Evolutionary conservation across 2,329 filamentous ascomycete species (phyloP).

Genomic region (Corinectria fuckeliana): DNA sequence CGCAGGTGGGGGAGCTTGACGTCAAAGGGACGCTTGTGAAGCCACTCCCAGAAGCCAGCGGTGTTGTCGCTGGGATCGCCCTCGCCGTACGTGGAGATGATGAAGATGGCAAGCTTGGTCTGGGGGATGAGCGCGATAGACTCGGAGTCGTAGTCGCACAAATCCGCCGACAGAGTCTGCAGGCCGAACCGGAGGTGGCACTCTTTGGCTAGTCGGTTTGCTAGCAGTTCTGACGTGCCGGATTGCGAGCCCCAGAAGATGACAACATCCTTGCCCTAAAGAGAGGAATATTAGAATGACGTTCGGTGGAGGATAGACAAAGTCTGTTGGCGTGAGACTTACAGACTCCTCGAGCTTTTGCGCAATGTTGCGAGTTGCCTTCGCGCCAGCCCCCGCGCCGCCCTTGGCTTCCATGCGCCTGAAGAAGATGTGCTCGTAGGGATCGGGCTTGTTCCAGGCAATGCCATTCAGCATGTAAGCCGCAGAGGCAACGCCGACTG

Average conservation of each 20-base stretch:
- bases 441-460: slow-evolving; percentile 57
- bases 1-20: slow-evolving; percentile 32
- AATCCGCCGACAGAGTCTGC: slow-evolving; percentile 79
- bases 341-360: slow-evolving; percentile 41
- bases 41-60: slow-evolving; percentile 39
- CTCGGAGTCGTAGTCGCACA: slow-evolving; percentile 54
- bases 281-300: neutral
- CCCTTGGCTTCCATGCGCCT: slow-evolving; percentile 51
- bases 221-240: slow-evolving; percentile 93
- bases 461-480: slow-evolving; percentile 51
- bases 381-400: slow-evolving; percentile 31
- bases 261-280: slow-evolving; percentile 78
- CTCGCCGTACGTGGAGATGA: slow-evolving; percentile 49
- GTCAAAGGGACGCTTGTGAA: slow-evolving; percentile 26
- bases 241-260: slow-evolving; percentile 96
- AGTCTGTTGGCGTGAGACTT: slow-evolving; percentile 5
- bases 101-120: slow-evolving; percentile 43
- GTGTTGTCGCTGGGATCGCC: slow-evolving; percentile 51
- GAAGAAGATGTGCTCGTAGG: slow-evolving; percentile 54
- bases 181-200: slow-evolving; percentile 86
- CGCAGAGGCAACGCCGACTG: slow-evolving; percentile 29
- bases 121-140: slow-evolving; percentile 40
- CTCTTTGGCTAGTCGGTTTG: slow-evolving; percentile 86
- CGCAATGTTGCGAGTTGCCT: slow-evolving; percentile 54
- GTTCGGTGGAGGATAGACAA: neutral